Base-by-base conservation (phyloP, 208 protist genomes). In the Entamoeba moshkovskii region DNA sequence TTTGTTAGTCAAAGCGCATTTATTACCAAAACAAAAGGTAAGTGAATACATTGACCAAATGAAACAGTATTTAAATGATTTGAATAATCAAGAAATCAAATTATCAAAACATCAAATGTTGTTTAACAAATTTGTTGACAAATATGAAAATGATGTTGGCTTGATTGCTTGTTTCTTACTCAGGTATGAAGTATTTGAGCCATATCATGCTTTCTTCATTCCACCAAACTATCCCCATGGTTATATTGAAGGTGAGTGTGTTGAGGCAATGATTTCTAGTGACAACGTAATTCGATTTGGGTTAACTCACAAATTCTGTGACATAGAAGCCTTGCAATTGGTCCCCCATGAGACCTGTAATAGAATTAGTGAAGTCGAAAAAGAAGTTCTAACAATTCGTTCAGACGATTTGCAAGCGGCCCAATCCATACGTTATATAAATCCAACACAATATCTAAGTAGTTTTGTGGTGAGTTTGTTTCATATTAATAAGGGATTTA, bases 281-380 rank as follows among this genome's bases (percentile, higher is more conserved):
- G 92, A 93, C 45, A 93, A 93, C 66, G 92, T 93, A 46, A 46
- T 93, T 33, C 46, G 92, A n/a, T 48, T 42, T 93, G 92, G 92
- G 18, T 29, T 93, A 2, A 93, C 92, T 38, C 46, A 49, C 6
- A 93, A 93, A 46, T 46, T 59, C 13, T 46, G 52, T 42, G 92
- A 93, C 25, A 18, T 47, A 47, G 45, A 48, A 38, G 44, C 45
- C 11, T 49, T 92, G 16, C 18, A 73, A 38, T 73, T 73, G 0
- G 29, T 73, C 22, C 59, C 59, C 0, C 59, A 73, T 73, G 59
- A 73, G 22, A 73, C 59, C 8, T 73, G 59, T 73, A 73, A 73
- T 38, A 73, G n/a, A 73, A 73, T 73, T 42, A 42, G 29, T 73
- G 59, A 73, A 73, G 59, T 73, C 11, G 59, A 73, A n/a, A 73